These are phyloP conservation scores for Cucurbitaria berberidis DNA, from an alignment of 2,329 filamentous ascomycete genomes.

Conservation along the genomic window DNA sequence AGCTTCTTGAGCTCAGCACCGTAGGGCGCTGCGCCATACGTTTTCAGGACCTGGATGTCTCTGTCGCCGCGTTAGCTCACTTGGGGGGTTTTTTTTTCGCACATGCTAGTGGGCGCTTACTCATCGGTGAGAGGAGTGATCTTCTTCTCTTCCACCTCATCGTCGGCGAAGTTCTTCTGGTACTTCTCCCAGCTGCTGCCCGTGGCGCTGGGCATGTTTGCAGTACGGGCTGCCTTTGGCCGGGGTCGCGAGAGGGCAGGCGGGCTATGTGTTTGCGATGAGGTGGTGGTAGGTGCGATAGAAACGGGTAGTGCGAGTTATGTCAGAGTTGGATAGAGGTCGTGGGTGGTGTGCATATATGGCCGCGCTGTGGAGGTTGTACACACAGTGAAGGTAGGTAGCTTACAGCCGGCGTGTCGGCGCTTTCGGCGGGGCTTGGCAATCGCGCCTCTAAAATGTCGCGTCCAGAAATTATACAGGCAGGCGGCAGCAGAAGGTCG, in stretches of 20 bases:
- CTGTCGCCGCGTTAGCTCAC: constrained; percentile 58
- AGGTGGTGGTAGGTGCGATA: not conserved
- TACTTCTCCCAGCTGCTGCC: constrained; percentile 98
- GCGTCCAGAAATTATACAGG: constrained; percentile 30
- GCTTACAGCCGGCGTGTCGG: constrained; percentile 8
- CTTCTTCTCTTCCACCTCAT: constrained; percentile 99
- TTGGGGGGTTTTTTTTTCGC: not conserved
- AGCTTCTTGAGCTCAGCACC: constrained; percentile 93
- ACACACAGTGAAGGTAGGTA: not conserved
- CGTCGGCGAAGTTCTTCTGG: constrained; percentile 94
- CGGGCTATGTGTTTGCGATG: not conserved
- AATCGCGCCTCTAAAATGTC: constrained; percentile 35
- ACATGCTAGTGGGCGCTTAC: constrained; percentile 56
- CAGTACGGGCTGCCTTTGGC: constrained; percentile 19
- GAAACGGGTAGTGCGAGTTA: not conserved
- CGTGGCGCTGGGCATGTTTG: constrained; percentile 86
- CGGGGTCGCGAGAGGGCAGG: constrained; percentile 3
- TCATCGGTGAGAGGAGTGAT: constrained; percentile 96
- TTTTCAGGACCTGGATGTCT: constrained; percentile 99
- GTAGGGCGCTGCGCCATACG: constrained; percentile 96
- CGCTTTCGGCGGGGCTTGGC: constrained; percentile 12
- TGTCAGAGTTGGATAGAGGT: not conserved
- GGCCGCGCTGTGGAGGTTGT: too few relatives aligned
- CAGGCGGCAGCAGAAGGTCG: constrained; percentile 32
- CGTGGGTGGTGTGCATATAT: too few relatives aligned